These are phyloP conservation scores for Exsudoporus frostii DNA, from an alignment of 768 basidiomycete species.

Conservation along the genomic window DNA sequence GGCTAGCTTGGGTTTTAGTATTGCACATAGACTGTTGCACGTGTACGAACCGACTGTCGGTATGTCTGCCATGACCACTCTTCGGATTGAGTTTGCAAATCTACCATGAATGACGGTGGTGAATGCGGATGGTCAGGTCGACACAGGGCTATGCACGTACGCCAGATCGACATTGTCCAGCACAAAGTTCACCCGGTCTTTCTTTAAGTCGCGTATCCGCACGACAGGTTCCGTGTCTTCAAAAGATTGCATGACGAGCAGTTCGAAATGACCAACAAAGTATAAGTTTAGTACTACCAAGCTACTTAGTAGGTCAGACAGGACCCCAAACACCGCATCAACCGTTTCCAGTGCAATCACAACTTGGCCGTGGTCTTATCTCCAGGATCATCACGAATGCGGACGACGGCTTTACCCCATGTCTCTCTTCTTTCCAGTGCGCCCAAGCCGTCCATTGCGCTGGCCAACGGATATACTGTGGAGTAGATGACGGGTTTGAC, in stretches of 20 bases:
- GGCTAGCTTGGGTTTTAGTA: conserved; percentile 45
- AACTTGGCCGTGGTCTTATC: conserved; percentile 39
- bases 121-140: conserved; percentile 1
- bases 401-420: conserved; percentile 87
- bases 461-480: conserved; percentile 65
- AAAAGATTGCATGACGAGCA: conserved; percentile 31
- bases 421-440: conserved; percentile 83
- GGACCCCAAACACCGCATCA: conserved; percentile 24
- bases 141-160: conserved; percentile 45
- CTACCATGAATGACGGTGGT: conserved; percentile 39
- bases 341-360: conserved; percentile 11
- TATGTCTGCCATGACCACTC: conserved; percentile 95
- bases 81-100: conserved; percentile 90
- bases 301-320: neutral
- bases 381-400: conserved; percentile 56
- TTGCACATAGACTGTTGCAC: neutral
- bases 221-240: conserved; percentile 61
- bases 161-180: conserved; percentile 95
- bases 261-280: neutral
- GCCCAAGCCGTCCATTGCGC: conserved; percentile 59
- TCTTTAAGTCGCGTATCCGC: conserved; percentile 79
- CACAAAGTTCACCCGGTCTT: conserved; percentile 86
- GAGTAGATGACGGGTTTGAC: conserved; percentile 70
- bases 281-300: conserved; percentile 1
- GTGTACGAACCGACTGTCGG: conserved; percentile 87